A percentile compares a stretch with the other conserved stretches of the same genome.
Evolutionary conservation across 2,329 filamentous ascomycete genomes (phyloP).

Genomic region (Karstenula rhodostoma): DNA sequence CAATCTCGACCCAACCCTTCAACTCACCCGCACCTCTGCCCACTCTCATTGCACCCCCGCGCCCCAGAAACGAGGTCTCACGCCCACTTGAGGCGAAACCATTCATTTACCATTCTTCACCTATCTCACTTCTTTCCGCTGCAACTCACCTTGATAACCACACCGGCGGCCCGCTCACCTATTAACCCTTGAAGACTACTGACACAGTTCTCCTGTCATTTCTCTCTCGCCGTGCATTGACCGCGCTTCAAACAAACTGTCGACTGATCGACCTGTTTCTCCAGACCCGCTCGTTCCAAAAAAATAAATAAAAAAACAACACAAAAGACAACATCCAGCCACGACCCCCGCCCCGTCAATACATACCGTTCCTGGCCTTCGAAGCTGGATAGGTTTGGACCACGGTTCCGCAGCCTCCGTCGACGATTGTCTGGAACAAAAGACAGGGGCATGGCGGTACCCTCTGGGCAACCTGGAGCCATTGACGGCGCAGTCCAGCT

Average conservation of each 20-base stretch:
- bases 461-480: slow-evolving; percentile 24
- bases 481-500: slow-evolving; percentile 34
- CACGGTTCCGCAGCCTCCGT: slow-evolving; percentile 35
- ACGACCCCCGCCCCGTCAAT: neutral
- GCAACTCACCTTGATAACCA: slow-evolving; percentile 16
- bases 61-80: slow-evolving; percentile 24
- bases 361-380: neutral
- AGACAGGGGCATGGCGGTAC: slow-evolving; percentile 36
- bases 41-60: slow-evolving; percentile 32
- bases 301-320: too few relatives aligned
- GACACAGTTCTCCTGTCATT: neutral
- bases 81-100: slow-evolving; percentile 23
- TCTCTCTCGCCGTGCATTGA: neutral
- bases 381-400: slow-evolving; percentile 35
- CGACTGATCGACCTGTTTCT: neutral
- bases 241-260: neutral
- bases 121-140: slow-evolving; percentile 18
- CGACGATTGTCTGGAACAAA: slow-evolving; percentile 33
- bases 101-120: slow-evolving; percentile 40
- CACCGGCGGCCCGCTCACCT: slow-evolving; percentile 15
- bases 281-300: neutral
- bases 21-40: slow-evolving; percentile 29
- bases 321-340: neutral
- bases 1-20: slow-evolving; percentile 26
- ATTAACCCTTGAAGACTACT: slow-evolving; percentile 7